A percentile compares a stretch with the other conserved stretches of the same genome.
These are phyloP conservation scores for Rugonectria rugulosa DNA, from an alignment of 2,329 filamentous ascomycete species.

Conservation along the genomic window DNA sequence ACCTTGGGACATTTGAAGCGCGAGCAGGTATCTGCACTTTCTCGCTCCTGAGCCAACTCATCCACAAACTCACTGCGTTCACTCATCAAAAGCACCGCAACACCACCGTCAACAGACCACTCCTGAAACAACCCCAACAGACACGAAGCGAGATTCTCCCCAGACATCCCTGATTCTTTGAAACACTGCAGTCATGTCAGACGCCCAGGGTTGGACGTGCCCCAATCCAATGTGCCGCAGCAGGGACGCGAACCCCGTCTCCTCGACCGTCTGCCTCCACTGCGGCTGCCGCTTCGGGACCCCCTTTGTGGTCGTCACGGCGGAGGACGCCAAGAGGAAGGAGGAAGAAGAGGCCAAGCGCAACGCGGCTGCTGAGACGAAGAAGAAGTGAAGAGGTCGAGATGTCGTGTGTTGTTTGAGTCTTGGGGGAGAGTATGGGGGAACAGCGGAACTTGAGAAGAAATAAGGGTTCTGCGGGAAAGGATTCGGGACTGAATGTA, in stretches of 20 bases:
- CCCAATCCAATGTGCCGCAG: background rate
- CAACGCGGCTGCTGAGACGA: constrained; percentile 1
- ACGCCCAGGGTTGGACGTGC: constrained; percentile 3
- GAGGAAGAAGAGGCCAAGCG: background rate
- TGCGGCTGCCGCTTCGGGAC: constrained; percentile 10
- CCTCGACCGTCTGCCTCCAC: background rate
- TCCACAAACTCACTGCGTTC: too few relatives aligned
- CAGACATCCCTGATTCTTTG: background rate
- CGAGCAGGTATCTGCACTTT: too few relatives aligned
- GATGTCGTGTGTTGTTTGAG: too few relatives aligned
- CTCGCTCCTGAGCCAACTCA: too few relatives aligned
- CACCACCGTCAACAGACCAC: too few relatives aligned
- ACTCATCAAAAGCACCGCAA: too few relatives aligned
- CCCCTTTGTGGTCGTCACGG: background rate
- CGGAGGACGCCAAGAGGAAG: background rate
- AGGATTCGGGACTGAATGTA: too few relatives aligned
- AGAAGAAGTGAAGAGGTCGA: too few relatives aligned
- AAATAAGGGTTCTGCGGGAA: too few relatives aligned
- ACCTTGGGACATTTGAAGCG: too few relatives aligned
- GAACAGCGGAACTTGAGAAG: too few relatives aligned
- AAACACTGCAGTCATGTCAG: background rate
- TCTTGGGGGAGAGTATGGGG: too few relatives aligned
- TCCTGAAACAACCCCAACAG: background rate
- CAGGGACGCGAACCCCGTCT: background rate
- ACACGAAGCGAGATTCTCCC: background rate